Evolutionary conservation across 2,329 filamentous ascomycete genomes (phyloP).

Genomic region (Trematosphaeria pertusa): DNA sequence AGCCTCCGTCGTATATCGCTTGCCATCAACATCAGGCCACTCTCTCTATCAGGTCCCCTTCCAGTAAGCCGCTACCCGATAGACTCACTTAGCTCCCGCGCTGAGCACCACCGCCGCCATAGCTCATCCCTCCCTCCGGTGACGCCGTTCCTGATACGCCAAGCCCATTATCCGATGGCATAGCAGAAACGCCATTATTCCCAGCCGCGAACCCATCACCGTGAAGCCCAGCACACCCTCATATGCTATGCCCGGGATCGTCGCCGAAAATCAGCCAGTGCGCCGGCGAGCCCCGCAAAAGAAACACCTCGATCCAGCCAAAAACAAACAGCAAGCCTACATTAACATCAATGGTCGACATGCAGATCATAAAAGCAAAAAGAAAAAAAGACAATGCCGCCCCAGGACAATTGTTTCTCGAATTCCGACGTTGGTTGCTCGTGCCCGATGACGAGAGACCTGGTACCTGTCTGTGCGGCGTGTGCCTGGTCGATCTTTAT

Average conservation of each 20-base stretch:
- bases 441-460: conserved; percentile 7
- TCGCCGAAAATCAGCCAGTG: not conserved
- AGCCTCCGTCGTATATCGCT: no score
- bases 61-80: no score
- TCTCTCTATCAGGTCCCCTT: no score
- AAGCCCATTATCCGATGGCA: conserved; percentile 11
- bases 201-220: conserved; percentile 7
- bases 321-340: not conserved
- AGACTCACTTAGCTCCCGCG: conserved; percentile 7
- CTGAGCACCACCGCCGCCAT: not conserved
- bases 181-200: not conserved
- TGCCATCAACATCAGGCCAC: not conserved
- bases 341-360: not conserved
- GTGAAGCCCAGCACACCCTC: conserved; percentile 10
- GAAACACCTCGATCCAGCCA: not conserved
- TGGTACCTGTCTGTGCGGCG: conserved; percentile 13
- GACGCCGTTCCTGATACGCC: conserved; percentile 9
- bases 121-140: conserved; percentile 3
- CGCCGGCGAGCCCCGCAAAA: conserved; percentile 1
- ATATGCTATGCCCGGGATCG: not conserved
- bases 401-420: not conserved
- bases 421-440: no score
- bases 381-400: not conserved
- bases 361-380: not conserved
- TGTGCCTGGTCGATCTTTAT: conserved; percentile 19